Evolutionary conservation across 2,329 filamentous ascomycete genomes (phyloP), one percentile per base, ranked within the genome.

Genomic region (Chrysoporthe cubensis): DNA sequence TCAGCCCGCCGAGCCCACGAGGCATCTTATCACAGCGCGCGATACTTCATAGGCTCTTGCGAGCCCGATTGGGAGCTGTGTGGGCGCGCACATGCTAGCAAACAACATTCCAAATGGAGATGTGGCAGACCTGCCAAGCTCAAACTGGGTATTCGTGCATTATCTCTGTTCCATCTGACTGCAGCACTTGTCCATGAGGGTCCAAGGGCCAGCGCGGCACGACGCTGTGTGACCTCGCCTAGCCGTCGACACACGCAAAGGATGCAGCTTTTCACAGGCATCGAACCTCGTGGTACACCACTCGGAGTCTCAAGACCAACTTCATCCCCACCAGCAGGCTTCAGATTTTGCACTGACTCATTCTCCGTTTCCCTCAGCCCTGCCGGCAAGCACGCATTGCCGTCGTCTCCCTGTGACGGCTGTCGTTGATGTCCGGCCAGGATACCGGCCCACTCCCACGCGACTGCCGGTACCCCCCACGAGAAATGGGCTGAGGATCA

Each of bases 151-250:
- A 18, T 14, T 13, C 18, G 44, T 57, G 54, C 54, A 57, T 57
- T 11, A 18, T 40, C 54, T 18, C 14, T 57, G 34, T 5, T 37
- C 18, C 18, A 16, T 37, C 16, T 57, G 18, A 26, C 34, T 13
- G 54, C 34, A 40, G 34, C 14, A n/a, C 32, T 40, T 40, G 54
- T 40, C 34, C 54, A 40, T 40, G 32, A 57, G 18, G 54, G 9
- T 7, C 34, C 32, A 40, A 40, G 34, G 54, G 50, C 21, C 50
- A 34, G 18, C 34, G 8, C 34, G 54, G 34, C 32, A n/a, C 34
- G 34, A 34, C 34, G 54, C 54, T 34, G 54, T 57, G 54, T 57
- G 16, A 57, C 54, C 32, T 57, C 54, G 54, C 21, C 21, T 54
- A 14, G 16, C 14, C 50, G 11, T 54, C 21, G 26, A 54, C 21